These are phyloP conservation scores for Pulicaria dysenterica DNA, from an alignment of 129 eudicot genomes.

Conservation along the genomic window DNA sequence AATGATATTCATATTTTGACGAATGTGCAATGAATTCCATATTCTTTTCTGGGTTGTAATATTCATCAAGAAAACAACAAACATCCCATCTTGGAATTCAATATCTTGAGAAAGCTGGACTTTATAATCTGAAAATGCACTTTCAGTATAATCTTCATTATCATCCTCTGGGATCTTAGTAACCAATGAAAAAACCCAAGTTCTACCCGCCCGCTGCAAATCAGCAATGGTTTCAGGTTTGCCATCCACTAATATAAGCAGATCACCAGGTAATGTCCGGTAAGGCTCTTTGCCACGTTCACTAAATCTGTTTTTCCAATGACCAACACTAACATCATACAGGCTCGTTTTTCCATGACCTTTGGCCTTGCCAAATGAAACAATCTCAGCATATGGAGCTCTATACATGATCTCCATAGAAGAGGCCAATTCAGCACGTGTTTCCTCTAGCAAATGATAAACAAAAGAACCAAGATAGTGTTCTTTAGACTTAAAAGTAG, in stretches of 20 bases:
- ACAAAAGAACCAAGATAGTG: constrained; percentile 46
- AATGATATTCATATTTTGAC: constrained; percentile 39
- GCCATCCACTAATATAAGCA: constrained; percentile 37
- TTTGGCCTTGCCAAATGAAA: constrained; percentile 8
- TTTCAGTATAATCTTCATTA: constrained; percentile 25
- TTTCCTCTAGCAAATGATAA: constrained; percentile 56
- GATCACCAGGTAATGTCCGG: constrained; percentile 65
- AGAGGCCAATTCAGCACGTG: constrained; percentile 49
- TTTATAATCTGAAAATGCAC: constrained; percentile 19
- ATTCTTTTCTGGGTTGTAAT: constrained; percentile 46
- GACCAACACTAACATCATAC: constrained; percentile 37
- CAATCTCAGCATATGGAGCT: constrained; percentile 57
- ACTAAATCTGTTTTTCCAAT: constrained; percentile 49
- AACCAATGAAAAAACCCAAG: constrained; percentile 45
- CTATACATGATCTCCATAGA: constrained; percentile 42
- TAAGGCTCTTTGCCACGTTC: constrained; percentile 59
- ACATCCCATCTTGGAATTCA: constrained; percentile 34
- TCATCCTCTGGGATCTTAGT: constrained; percentile 12
- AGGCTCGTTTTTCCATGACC: too few relatives aligned
- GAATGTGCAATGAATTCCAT: constrained; percentile 53
- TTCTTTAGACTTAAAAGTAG: constrained; percentile 31
- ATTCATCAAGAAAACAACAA: constrained; percentile 45
- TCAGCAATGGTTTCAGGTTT: constrained; percentile 41
- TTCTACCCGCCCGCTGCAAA: constrained; percentile 34
- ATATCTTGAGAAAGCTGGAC: constrained; percentile 27